Evolutionary conservation across 176 grass and related monocot genomes (phyloP), one percentile per base, ranked within the genome.

Genomic region (Triticum urartu): DNA sequence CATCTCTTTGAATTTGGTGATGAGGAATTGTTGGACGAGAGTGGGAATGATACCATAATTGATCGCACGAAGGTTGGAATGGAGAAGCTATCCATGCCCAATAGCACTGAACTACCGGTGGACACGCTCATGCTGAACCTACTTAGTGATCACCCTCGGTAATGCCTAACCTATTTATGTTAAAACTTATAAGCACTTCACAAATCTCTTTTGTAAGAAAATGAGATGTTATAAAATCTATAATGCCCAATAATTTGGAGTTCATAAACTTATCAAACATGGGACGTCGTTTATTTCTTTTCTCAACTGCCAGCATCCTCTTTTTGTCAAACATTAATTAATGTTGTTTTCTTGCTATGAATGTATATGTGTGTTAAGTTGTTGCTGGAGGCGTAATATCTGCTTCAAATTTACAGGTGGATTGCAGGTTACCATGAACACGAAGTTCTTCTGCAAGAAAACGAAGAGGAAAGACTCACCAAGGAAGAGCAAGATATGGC

Each of bases 401-500:
- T 75, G 34, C 45, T 84, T 64, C 25, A 64, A 68, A 84, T 81
- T 91, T 80, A 69, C 81, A 98, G 95, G 47, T 98, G 94, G 97
- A 98, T 98, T 83, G 90, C 85, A 60, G 90, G 94, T 81, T 98
- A 96, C 68, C 97, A 98, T 85, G 97, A 98, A 72, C 97, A 98
- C 69, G 96, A 98, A 89, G 91, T 90, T 60, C 92, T 98, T 84
- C 72, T 98, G 28, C 94, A 95, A 92, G 97, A 98, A 84, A 96
- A 98, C 50, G 97, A 98, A 80, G 93, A 95, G 42, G 97, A 98
- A 72, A 98, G 76, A 35, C 90, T 98, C 54, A 91, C 94, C 14
- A 98, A 98, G 90, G 97, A 98, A 82, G 97, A 98, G 80, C 92
- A 95, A 74, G 97, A 98, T 14, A 88, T 95, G 88, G 97, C 97